Evolutionary conservation across 805 yeast genomes (phyloP), one percentile per base, ranked within the genome.

Genomic region (Candida taoyuanica): DNA sequence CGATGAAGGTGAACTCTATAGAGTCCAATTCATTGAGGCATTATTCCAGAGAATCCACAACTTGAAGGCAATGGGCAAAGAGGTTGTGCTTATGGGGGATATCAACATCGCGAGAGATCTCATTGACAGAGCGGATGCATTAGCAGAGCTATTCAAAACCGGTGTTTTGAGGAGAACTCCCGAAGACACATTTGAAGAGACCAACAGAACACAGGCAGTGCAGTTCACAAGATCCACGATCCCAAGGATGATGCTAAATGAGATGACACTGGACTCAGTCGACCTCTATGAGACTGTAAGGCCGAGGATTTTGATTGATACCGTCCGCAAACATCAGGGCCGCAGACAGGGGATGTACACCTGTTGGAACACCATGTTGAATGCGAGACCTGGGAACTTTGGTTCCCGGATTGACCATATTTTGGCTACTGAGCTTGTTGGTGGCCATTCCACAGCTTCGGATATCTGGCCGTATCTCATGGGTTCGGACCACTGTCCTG

Each of bases 401-500:
- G 97, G 98, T 0, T 83, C 96, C 2, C 67, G 98, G 37, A 81
- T 91, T 17, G 98, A 91, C 58, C 71, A 81, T 48, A 78, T 91
- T 5, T 58, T 88, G 6, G 60, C 73, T 0, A 71, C 82, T 18
- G 44, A 60, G 7, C 49, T 47, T 0, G 44, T 82, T 33, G 49
- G 62, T 4, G 38, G 53, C 0, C 28, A 38, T 7, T 55, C 72
- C 2, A 44, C 53, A 3, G 59, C 67, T 31, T 70, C 77, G 1
- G 59, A 58, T 29, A 84, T 85, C n/a, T 71, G 84, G 72, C 81
- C 87, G 0, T 69, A 69, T 31, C 51, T 89, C 1, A 64, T 73
- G 56, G 98, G 98, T 0, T 86, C 96, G 0, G 98, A 91, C 58
- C 98, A 91, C 60, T 91, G 98, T 59, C 98, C 98, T 0, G 76